These are phyloP conservation scores for Chaetomiaceae sp. DNA, from an alignment of 2,329 filamentous ascomycete genomes.

Conservation along the genomic window DNA sequence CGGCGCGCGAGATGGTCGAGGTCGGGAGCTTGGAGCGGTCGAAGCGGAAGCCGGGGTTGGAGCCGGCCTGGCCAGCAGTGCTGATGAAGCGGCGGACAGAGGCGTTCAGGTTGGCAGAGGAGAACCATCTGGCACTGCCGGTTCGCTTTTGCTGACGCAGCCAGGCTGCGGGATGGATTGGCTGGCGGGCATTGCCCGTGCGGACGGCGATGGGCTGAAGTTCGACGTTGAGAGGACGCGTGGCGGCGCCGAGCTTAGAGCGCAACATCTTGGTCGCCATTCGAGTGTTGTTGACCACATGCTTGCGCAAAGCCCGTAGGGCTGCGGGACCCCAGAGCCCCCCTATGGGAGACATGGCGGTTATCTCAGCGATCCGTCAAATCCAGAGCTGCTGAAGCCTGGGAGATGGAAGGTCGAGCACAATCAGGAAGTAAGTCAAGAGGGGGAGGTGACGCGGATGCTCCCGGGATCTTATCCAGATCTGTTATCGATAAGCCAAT, in stretches of 20 bases:
- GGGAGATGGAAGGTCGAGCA: constrained; percentile 8
- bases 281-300: constrained; percentile 39
- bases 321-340: constrained; percentile 54
- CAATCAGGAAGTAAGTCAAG: background rate
- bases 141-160: constrained; percentile 47
- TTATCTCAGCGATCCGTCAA: constrained; percentile 21
- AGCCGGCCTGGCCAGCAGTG: constrained; percentile 34
- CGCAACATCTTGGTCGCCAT: constrained; percentile 46
- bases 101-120: constrained; percentile 41
- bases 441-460: constrained; percentile 13
- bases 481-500: constrained; percentile 22
- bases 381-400: constrained; percentile 5
- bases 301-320: constrained; percentile 50
- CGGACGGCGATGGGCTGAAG: constrained; percentile 44
- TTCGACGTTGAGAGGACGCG: constrained; percentile 41
- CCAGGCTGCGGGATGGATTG: constrained; percentile 48
- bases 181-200: constrained; percentile 41
- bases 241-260: constrained; percentile 42
- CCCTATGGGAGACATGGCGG: constrained; percentile 50
- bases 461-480: constrained; percentile 23
- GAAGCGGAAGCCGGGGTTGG: constrained; percentile 34
- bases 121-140: constrained; percentile 43
- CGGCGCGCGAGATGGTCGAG: constrained; percentile 45
- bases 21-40: constrained; percentile 46
- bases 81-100: constrained; percentile 49